Evolutionary conservation across 2,329 filamentous ascomycete species (phyloP).

Genomic region (Balansia obtecta): DNA sequence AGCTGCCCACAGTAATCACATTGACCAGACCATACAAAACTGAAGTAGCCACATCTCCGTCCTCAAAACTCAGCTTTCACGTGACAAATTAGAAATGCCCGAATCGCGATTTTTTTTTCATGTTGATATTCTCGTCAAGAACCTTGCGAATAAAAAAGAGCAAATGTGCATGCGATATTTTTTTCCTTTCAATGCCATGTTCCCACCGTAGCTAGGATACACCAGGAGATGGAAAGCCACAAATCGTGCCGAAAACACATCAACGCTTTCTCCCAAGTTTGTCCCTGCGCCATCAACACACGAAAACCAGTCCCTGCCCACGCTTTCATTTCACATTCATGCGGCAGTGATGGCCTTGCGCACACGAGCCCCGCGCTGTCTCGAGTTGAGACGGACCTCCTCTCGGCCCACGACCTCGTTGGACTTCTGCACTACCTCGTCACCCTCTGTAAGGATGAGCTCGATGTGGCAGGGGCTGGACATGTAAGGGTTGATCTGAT

Average conservation of each 20-base stretch:
- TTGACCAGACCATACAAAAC: no score
- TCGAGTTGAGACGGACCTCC: slow-evolving; percentile 62
- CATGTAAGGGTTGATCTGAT: slow-evolving; percentile 99
- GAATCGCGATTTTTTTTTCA: neutral
- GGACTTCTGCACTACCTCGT: slow-evolving; percentile 91
- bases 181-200: slow-evolving; percentile 27
- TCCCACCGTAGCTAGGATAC: slow-evolving; percentile 25
- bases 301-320: slow-evolving; percentile 6
- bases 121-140: slow-evolving; percentile 22
- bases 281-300: slow-evolving; percentile 6
- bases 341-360: slow-evolving; percentile 54
- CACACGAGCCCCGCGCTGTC: slow-evolving; percentile 71
- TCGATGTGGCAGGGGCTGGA: slow-evolving; percentile 99
- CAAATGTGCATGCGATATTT: slow-evolving; percentile 21
- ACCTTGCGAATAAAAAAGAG: slow-evolving; percentile 17
- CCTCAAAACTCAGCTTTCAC: no score
- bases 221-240: slow-evolving; percentile 28
- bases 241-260: slow-evolving; percentile 12
- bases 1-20: no score
- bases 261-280: slow-evolving; percentile 6
- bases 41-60: no score
- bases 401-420: slow-evolving; percentile 66
- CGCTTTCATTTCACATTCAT: slow-evolving; percentile 26
- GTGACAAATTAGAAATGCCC: no score
- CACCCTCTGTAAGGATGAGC: slow-evolving; percentile 95